Percentiles rank a stretch among this genome's conserved stretches.
These are phyloP conservation scores for Daldinia bambusicola DNA, from an alignment of 495 filamentous ascomycete genomes.

Conservation along the genomic window DNA sequence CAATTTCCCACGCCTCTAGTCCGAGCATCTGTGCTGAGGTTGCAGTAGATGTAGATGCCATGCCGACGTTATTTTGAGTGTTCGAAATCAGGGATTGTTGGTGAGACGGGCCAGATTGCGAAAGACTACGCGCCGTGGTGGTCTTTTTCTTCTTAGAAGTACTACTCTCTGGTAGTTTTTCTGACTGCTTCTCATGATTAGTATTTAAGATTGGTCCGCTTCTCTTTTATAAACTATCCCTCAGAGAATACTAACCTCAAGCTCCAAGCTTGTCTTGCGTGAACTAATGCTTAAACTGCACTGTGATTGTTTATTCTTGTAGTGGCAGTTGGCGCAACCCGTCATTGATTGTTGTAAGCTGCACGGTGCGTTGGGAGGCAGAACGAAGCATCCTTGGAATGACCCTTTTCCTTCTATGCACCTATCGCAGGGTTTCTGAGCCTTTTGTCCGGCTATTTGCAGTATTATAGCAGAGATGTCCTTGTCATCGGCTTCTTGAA, in stretches of 20 bases:
- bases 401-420: slow-evolving; percentile 46
- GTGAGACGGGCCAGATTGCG: neutral
- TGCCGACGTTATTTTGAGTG: neutral
- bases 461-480: slow-evolving; percentile 49
- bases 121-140: neutral
- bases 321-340: slow-evolving; percentile 51
- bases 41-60: neutral
- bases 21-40: slow-evolving; percentile 42
- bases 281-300: slow-evolving; percentile 47
- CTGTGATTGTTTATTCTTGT: slow-evolving; percentile 45
- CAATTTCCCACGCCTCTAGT: slow-evolving; percentile 54
- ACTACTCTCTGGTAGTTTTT: slow-evolving; percentile 4
- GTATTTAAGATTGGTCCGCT: neutral
- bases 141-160: neutral
- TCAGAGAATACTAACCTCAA: neutral
- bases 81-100: neutral
- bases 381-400: slow-evolving; percentile 47
- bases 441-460: slow-evolving; percentile 45
- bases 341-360: slow-evolving; percentile 23
- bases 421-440: slow-evolving; percentile 39
- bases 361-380: slow-evolving; percentile 31
- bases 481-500: slow-evolving; percentile 35
- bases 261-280: slow-evolving; percentile 15
- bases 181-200: slow-evolving; percentile 9
- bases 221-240: neutral